A percentile compares a stretch with the other conserved stretches of the same genome.
Conservation (phyloP, 2,329 filamentous ascomycete species). For the Colletotrichum paranaense region DNA sequence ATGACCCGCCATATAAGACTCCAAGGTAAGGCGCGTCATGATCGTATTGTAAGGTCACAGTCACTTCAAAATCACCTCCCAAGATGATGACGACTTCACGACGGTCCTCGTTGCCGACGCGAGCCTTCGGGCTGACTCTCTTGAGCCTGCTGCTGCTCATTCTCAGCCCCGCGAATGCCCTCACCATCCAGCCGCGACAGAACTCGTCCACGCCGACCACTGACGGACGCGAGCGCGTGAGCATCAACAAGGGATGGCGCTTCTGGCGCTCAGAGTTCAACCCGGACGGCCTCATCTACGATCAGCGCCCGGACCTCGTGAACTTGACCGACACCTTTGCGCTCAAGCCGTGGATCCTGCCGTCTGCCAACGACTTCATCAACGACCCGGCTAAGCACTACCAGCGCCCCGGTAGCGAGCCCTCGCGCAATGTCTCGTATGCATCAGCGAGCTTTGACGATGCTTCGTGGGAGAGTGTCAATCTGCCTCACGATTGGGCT, state of each 20-base stretch:
- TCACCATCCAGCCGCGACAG: neutral
- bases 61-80: neutral
- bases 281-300: constrained; percentile 47
- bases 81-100: neutral
- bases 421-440: constrained; percentile 45
- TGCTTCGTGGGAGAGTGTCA: constrained; percentile 51
- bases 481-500: constrained; percentile 62
- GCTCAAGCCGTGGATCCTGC: constrained; percentile 55
- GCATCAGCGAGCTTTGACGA: constrained; percentile 51
- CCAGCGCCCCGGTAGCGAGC: constrained; percentile 44
- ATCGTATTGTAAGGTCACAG: neutral
- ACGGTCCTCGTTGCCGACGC: neutral
- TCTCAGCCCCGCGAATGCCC: neutral
- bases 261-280: constrained; percentile 50
- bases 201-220: neutral
- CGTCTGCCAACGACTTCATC: constrained; percentile 54
- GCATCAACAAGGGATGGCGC: constrained; percentile 50
- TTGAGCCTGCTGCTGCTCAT: neutral
- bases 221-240: constrained; percentile 41
- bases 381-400: constrained; percentile 42
- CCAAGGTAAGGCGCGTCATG: neutral
- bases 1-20: neutral
- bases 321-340: constrained; percentile 32
- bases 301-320: constrained; percentile 38
- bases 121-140: neutral